phyloP scores from a whole-genome alignment of 2,329 filamentous ascomycete genomes.

The Fusarium caatingaense region DNA sequence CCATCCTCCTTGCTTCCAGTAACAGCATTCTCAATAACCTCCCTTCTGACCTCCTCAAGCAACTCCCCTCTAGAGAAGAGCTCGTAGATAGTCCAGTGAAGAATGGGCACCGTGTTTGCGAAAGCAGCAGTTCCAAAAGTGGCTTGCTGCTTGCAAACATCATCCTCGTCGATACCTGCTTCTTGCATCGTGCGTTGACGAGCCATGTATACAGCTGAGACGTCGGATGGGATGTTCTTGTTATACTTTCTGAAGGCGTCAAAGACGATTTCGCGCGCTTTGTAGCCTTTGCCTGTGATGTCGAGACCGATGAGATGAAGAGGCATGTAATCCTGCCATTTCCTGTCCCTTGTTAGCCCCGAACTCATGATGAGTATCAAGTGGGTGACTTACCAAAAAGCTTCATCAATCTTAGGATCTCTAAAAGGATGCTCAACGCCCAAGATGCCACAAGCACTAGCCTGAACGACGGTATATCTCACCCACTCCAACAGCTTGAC shows the following conservation, averaged over 20 bases:
- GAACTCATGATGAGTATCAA: rapidly evolving
- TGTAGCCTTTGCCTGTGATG: slow-evolving; percentile 27
- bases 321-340: slow-evolving; percentile 32
- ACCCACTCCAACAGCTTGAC: slow-evolving; percentile 17
- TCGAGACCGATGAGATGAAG: slow-evolving; percentile 26
- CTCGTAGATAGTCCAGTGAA: slow-evolving; percentile 36
- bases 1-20: not conserved
- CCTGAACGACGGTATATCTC: slow-evolving; percentile 28
- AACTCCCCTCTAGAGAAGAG: slow-evolving; percentile 28
- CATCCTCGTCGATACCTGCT: slow-evolving; percentile 28
- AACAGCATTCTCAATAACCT: slow-evolving; percentile 15
- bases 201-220: slow-evolving; percentile 20
- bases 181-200: slow-evolving; percentile 16
- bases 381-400: slow-evolving; percentile 24
- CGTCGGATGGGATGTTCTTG: slow-evolving; percentile 22
- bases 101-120: slow-evolving; percentile 26
- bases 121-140: slow-evolving; percentile 32
- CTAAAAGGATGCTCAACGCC: slow-evolving; percentile 34
- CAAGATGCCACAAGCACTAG: slow-evolving; percentile 35
- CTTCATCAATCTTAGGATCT: slow-evolving; percentile 24
- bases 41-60: slow-evolving; percentile 20
- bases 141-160: slow-evolving; percentile 31
- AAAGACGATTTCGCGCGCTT: slow-evolving; percentile 33
- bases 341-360: slow-evolving; percentile 3
- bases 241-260: slow-evolving; percentile 32